Conservation (phyloP, 2,329 filamentous ascomycete species). For the Fusarium fracticaudum region DNA sequence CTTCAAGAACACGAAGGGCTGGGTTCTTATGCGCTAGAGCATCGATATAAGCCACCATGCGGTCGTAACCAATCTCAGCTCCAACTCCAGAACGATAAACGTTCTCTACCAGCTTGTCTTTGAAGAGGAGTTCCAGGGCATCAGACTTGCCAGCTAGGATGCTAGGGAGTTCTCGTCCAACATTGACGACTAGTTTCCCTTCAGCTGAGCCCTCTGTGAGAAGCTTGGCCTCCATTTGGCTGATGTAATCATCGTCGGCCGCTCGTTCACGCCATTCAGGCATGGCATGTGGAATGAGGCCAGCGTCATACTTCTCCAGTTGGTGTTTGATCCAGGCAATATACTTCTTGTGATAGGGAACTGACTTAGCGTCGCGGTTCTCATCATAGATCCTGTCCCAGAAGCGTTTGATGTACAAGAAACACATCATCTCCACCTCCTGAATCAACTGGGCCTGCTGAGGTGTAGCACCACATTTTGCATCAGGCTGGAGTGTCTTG, state of each 20-base stretch:
- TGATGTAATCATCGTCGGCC: background rate
- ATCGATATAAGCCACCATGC: background rate
- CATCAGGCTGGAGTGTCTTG: background rate
- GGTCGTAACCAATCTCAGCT: background rate
- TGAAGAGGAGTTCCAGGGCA: slow-evolving; percentile 2
- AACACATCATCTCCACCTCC: slow-evolving; percentile 6
- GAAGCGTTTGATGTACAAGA: slow-evolving; percentile 6
- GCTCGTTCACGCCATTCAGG: background rate
- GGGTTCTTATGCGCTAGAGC: background rate
- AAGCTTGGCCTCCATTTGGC: background rate
- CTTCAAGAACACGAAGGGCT: background rate
- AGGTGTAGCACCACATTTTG: background rate
- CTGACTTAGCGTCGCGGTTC: background rate
- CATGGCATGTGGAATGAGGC: background rate
- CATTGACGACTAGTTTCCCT: slow-evolving; percentile 1
- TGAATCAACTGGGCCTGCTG: background rate
- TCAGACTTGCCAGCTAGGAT: background rate
- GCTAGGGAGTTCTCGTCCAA: background rate
- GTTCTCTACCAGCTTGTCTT: slow-evolving; percentile 1
- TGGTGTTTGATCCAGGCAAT: slow-evolving; percentile 4
- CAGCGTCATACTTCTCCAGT: background rate
- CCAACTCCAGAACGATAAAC: background rate
- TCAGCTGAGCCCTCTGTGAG: background rate
- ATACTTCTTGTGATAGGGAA: background rate
- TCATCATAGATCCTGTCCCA: background rate